Evolutionary conservation across 495 filamentous ascomycete genomes (phyloP), one percentile per base, ranked within the genome.

Genomic region (Penicillium roqueforti): DNA sequence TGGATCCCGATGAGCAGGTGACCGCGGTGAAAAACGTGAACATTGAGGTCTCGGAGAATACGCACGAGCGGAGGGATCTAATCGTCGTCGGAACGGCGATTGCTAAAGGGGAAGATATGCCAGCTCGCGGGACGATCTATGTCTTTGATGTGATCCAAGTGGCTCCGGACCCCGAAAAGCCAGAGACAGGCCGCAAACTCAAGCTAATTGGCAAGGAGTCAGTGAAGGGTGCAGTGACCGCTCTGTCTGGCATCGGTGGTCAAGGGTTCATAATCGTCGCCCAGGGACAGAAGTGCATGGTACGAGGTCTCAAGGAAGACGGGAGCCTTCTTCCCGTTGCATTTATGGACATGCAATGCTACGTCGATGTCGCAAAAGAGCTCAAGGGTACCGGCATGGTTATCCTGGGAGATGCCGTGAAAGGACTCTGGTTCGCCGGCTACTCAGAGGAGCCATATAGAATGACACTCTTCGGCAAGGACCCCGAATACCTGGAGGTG

Each of bases 341-440:
- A 1, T 99, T 99, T 62, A 88, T 99, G 83, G 93, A 99, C 62
- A 91, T 96, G 85, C 92, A 88, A 74, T 91, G 88, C 71, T 92
- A 92, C 68, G 87, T 95, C 28, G 89, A 82, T 2, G 80, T 86
- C 4, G 83, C 87, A 42, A 95, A 91, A 65, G 88, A 89, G 57
- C 77, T 97, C 34, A 80, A 80, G 22, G 84, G 87, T 1, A 95
- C 91, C 0, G 92, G 92, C 4, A 76, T 97, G 64, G 88, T 84
- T 58, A 70, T 95, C 4, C 78, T 96, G 66, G 87, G 86, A 0
- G 93, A 99, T 73, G 92, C 88, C 5, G 79, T 92, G 59, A 96
- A 96, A 69, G 92, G 92, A 0, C 75, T 96, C 10, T 96, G 92
- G 91, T 95, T 99, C 54, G 87, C 86, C 14, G 93, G 93, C 0